Evolutionary conservation across 106 monocot species (phyloP).

Genomic region (Allium sativum): DNA sequence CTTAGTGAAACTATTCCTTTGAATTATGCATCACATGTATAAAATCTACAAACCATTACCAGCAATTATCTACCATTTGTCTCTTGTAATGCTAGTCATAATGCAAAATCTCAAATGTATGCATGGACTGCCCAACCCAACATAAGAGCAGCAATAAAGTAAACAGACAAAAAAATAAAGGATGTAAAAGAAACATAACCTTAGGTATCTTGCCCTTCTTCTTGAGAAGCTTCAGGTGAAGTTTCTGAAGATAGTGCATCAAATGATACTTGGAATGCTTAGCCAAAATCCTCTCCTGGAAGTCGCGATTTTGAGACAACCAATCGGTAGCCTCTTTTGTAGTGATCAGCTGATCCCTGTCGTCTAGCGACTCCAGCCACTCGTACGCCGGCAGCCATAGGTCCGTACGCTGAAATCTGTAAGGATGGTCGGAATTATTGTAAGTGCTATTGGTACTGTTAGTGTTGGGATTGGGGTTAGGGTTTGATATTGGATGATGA

Average conservation of each 20-base stretch:
- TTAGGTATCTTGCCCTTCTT: slow-evolving; percentile 62
- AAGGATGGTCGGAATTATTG: slow-evolving; percentile 24
- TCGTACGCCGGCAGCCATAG: slow-evolving; percentile 61
- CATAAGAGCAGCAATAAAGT: too few species aligned
- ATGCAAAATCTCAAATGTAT: too few species aligned
- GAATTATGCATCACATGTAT: too few species aligned
- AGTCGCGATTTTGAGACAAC: slow-evolving; percentile 35
- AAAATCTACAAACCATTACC: too few species aligned
- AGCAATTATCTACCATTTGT: too few species aligned
- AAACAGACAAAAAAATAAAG: too few species aligned
- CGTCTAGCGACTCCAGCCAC: slow-evolving; percentile 71
- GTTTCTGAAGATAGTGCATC: slow-evolving; percentile 64
- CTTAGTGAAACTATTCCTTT: too few species aligned
- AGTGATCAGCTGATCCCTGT: slow-evolving; percentile 35
- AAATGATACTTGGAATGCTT: slow-evolving; percentile 65
- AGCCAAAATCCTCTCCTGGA: slow-evolving; percentile 33
- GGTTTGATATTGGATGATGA: not conserved
- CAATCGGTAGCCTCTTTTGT: slow-evolving; percentile 49
- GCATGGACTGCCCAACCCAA: too few species aligned
- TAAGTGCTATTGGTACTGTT: slow-evolving; percentile 1
- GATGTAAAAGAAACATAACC: slow-evolving; percentile 15
- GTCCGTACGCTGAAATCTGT: slow-evolving; percentile 64
- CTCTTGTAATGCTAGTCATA: too few species aligned
- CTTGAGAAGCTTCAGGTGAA: slow-evolving; percentile 68
- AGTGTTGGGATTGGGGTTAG: slow-evolving; percentile 12